These are phyloP conservation scores for Cordyceps tenuipes DNA, from an alignment of 2,329 filamentous ascomycete species.

Conservation along the genomic window DNA sequence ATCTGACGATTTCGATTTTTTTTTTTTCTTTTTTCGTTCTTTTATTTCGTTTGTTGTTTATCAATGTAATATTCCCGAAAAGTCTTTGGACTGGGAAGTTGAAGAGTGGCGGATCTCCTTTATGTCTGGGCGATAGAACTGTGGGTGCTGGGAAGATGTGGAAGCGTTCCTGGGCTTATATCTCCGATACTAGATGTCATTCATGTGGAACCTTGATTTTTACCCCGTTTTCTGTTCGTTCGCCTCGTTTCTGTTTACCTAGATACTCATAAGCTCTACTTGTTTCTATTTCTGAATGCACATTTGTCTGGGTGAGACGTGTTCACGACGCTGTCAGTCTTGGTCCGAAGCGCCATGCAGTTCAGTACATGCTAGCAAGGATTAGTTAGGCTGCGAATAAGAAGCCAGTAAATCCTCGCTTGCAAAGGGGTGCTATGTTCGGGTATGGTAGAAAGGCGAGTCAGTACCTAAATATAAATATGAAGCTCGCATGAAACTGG, in stretches of 20 bases:
- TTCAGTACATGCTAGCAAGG: background rate
- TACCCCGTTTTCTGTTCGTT: background rate
- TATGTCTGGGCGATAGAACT: background rate
- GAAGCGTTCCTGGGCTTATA: background rate
- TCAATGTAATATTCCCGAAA: constrained; percentile 6
- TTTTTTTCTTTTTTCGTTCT: background rate
- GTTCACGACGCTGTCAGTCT: background rate
- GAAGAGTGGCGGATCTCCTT: background rate
- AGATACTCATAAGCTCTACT: background rate
- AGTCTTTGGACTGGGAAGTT: background rate
- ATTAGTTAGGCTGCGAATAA: background rate
- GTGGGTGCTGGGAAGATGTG: background rate
- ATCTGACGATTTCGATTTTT: constrained; percentile 6
- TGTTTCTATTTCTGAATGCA: background rate
- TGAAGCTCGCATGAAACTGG: background rate
- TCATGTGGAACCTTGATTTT: background rate
- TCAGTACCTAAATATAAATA: background rate
- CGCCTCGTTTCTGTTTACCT: background rate
- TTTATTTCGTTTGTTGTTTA: background rate
- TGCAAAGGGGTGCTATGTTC: background rate
- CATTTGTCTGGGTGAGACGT: background rate
- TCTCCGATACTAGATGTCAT: background rate
- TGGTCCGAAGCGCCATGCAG: background rate
- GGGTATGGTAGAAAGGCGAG: background rate
- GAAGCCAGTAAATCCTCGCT: background rate